Base-by-base conservation (phyloP, 352 stramenopile genomes). In the Pythium rishiriense region DNA sequence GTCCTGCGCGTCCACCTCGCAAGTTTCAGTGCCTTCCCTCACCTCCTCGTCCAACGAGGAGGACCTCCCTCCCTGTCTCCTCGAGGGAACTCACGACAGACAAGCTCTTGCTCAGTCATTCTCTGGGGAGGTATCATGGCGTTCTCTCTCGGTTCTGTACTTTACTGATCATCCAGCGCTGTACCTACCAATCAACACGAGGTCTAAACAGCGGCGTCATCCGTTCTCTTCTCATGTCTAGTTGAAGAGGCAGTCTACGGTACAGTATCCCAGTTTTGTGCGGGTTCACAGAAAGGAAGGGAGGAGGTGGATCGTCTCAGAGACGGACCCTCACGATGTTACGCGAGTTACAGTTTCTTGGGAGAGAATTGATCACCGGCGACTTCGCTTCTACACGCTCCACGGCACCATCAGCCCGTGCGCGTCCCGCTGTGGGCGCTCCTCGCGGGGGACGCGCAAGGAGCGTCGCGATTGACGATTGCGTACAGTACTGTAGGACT, bases 291-390 rank as follows among this genome's bases (percentile, higher is more conserved):
- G 29, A 56, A 52, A 15, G 28, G 29, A 56, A 24, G 19, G 10
- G 46, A 25, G 3, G 4, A 9, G 25, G 54, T 61, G 54, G 54
- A 61, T 61, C 54, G 54, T 61, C 54, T 61, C 54, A 61, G 54
- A 53, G 41, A 33, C 41, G 42, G 26, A 51, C 25, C 53, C 48
- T 25, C 29, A 43, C n/a, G 51, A 58, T 41, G 19, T 29, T 28
- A 25, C 26, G 31, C 31, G 29, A 50, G 24, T 29, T 49, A 39
- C 33, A 58, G 51, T 58, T 25, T n/a, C 31, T 11, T 47, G 11
- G 21, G 10, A 22, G 46, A 33, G 25, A n/a, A 9, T 43, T 39
- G 37, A 43, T 17, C 31, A 35, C 10, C 31, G 31, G 37, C 37
- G 37, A n/a, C 11, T 12, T 0, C 3, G 37, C 37, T 53, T 53